Conservation (phyloP, 1,139 yeast species). For the Hansenula lynferdii region DNA sequence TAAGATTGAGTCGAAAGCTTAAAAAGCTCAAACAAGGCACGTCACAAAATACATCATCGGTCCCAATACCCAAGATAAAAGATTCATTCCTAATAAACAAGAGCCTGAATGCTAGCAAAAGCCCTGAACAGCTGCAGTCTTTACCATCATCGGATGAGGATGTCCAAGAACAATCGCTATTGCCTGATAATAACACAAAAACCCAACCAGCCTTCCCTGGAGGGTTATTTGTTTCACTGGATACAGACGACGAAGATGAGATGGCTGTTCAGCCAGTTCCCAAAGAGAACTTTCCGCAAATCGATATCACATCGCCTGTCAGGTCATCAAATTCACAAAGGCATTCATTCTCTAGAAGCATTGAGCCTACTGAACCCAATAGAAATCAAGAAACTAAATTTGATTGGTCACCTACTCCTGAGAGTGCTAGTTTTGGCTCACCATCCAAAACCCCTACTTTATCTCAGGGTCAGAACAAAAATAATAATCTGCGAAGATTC, state of each 20-base stretch:
- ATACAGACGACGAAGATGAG: background rate
- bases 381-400: too few species aligned
- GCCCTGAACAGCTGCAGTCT: too few species aligned
- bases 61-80: background rate
- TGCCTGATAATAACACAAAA: too few species aligned
- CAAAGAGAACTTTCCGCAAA: background rate
- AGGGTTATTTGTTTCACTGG: background rate
- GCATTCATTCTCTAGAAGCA: too few species aligned
- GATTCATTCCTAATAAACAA: background rate
- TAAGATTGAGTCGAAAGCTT: too few species aligned
- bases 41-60: background rate
- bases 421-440: background rate
- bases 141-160: background rate
- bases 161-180: background rate
- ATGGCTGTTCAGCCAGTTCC: background rate
- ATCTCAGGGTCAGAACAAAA: too few species aligned
- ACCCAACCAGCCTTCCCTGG: too few species aligned
- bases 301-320: background rate
- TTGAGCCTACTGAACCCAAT: too few species aligned
- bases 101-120: too few species aligned
- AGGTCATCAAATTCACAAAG: background rate
- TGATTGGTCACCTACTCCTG: background rate
- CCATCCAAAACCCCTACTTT: too few species aligned
- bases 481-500: too few species aligned
- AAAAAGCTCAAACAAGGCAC: too few species aligned